phyloP scores from a whole-genome alignment of 148 eudicot species.

The Chenopodium berlandieri region DNA sequence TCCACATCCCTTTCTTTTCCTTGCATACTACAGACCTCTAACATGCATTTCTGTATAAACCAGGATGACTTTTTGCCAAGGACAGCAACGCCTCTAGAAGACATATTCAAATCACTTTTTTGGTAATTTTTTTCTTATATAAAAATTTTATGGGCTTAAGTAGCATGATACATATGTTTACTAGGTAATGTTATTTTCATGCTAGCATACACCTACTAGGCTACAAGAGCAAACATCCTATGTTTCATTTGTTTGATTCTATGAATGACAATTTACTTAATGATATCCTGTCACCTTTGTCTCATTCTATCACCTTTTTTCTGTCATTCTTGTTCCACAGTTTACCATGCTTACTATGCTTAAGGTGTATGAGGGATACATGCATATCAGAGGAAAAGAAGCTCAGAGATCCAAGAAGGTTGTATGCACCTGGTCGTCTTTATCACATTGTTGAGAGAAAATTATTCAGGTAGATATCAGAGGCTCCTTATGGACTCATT shows the following conservation, averaged over 20 bases:
- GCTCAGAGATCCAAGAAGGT: slow-evolving; percentile 89
- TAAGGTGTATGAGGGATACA: slow-evolving; percentile 88
- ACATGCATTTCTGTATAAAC: slow-evolving; percentile 17
- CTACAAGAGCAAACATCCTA: background rate
- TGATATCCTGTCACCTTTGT: background rate
- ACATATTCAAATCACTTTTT: slow-evolving; percentile 92
- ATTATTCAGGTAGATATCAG: slow-evolving; percentile 62
- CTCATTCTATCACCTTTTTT: background rate
- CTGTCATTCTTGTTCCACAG: slow-evolving; percentile 38
- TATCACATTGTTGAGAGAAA: slow-evolving; percentile 98
- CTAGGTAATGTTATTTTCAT: background rate
- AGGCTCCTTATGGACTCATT: background rate
- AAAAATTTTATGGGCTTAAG: background rate
- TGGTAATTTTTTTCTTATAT: slow-evolving; percentile 45
- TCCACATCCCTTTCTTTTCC: background rate
- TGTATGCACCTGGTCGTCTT: slow-evolving; percentile 97
- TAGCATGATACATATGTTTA: background rate
- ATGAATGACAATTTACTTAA: background rate
- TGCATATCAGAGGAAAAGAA: slow-evolving; percentile 73
- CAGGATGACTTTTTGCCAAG: slow-evolving; percentile 99
- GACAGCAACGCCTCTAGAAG: slow-evolving; percentile 97
- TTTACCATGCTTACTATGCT: slow-evolving; percentile 89
- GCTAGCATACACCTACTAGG: too few species aligned
- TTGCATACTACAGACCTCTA: background rate
- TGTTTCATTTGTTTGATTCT: background rate